These are phyloP conservation scores for Calycina herbarum DNA, from an alignment of 2,329 filamentous ascomycete genomes.

Conservation along the genomic window DNA sequence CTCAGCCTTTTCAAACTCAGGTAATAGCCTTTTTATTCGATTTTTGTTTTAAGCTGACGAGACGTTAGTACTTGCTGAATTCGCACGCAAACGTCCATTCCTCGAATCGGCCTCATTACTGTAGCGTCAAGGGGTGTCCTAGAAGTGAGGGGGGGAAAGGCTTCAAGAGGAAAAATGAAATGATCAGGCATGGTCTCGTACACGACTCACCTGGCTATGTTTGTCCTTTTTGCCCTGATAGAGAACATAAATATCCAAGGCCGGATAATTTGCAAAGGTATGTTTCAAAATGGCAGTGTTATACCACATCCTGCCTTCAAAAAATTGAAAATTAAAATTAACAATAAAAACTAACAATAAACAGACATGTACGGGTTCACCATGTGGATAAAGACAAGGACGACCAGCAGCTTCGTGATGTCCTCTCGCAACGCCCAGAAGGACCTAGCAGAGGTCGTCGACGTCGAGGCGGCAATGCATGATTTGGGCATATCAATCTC, in stretches of 20 bases:
- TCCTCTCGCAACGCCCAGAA: conserved; percentile 82
- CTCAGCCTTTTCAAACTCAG: conserved; percentile 73
- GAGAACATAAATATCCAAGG: conserved; percentile 90
- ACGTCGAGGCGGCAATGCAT: conserved; percentile 12
- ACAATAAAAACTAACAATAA: conserved; percentile 8
- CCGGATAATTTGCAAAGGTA: conserved; percentile 96
- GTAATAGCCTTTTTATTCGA: conserved; percentile 40
- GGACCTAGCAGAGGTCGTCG: conserved; percentile 74
- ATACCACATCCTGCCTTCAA: not conserved
- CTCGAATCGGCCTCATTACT: conserved; percentile 64
- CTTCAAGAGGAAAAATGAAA: conserved; percentile 72
- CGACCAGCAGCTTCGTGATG: conserved; percentile 76
- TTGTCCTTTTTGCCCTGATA: conserved; percentile 91
- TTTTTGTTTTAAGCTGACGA: conserved; percentile 15
- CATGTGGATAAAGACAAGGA: conserved; percentile 89
- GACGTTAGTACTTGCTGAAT: conserved; percentile 63
- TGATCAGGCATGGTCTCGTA: conserved; percentile 79
- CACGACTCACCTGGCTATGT: conserved; percentile 94
- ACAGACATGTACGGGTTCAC: conserved; percentile 87
- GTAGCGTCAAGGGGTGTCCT: conserved; percentile 61
- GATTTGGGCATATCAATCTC: not conserved
- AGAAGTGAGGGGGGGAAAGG: conserved; percentile 64
- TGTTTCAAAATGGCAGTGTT: conserved; percentile 30
- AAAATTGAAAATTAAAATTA: too few species aligned
- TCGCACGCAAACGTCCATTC: conserved; percentile 73